Evolutionary conservation across 257 asterid genomes (phyloP).

Genomic region (Fraxinus pennsylvanica): DNA sequence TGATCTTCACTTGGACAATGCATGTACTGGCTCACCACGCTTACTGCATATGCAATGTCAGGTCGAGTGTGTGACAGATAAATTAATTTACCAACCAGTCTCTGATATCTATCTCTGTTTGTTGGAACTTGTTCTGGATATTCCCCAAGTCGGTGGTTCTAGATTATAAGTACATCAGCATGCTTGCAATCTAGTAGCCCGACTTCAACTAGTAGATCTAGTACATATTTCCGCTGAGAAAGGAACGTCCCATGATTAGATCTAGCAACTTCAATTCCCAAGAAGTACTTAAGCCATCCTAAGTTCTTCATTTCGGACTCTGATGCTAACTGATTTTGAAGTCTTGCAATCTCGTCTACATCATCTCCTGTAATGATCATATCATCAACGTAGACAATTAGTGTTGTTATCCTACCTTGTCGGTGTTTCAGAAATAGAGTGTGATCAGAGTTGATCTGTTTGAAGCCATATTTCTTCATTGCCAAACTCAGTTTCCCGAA

Average conservation of each 20-base stretch:
- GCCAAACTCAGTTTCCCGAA: neutral
- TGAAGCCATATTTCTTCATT: neutral
- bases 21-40: too few species aligned
- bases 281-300: slow-evolving; percentile 7
- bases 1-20: too few species aligned
- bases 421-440: neutral
- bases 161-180: neutral
- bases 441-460: neutral
- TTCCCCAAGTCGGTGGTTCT: slow-evolving; percentile 7
- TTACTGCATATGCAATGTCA: too few species aligned
- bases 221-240: neutral
- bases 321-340: neutral
- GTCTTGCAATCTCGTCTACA: neutral
- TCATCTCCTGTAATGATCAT: slow-evolving; percentile 15
- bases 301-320: slow-evolving; percentile 20
- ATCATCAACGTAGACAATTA: neutral
- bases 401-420: neutral
- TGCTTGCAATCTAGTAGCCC: slow-evolving; percentile 4
- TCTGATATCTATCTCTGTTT: too few species aligned
- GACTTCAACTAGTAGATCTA: neutral
- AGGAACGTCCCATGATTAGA: neutral
- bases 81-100: too few species aligned
- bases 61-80: too few species aligned
- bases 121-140: slow-evolving; percentile 3
- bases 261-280: slow-evolving; percentile 8